Evolutionary conservation across 108 stramenopile genomes (phyloP), one percentile per base, ranked within the genome.

Genomic region (Discostella pseudostelligera): DNA sequence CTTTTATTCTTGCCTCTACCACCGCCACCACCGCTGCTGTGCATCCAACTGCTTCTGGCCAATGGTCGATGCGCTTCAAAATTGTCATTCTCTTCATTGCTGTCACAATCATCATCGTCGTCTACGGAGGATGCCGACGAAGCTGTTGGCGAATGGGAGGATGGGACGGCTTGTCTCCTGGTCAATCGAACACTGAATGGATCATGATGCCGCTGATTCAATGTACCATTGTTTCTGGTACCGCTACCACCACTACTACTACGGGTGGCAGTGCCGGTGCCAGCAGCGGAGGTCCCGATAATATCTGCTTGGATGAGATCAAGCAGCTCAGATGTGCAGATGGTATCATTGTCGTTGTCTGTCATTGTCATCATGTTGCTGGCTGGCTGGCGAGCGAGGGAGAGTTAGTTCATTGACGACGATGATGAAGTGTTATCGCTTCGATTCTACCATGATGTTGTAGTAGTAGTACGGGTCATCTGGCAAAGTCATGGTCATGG

Each of bases 301-400:
- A 65, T 49, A 19, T 74, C 74, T 20, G 56, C 74, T 57, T 67
- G 60, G 39, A 74, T 74, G 29, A 74, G 42, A 40, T 74, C 74
- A 19, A 74, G 46, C 13, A 74, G 45, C 14, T 74, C 60, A 39
- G 74, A 25, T 19, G 64, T 74, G 5, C 65, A 65, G 14, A 59
- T 39, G 35, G 60, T 56, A 28, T 67, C 65, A n/a, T 56, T 62
- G 60, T 71, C 63, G 57, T 65, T 57, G 19, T 59, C 56, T 21
- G 20, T 58, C 39, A 72, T 72, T 39, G 43, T 28, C 12, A 11
- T 62, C 21, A 13, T 26, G 8, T 28, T 28, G 26, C 1, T 24
- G 13, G 28, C 32, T 32, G 32, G 5, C 5, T n/a, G n/a, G n/a
- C n/a, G n/a, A n/a, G n/a, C n/a, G n/a, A n/a, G n/a, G n/a, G n/a